These are phyloP conservation scores for Neofusicoccum cordaticola DNA, from an alignment of 2,329 filamentous ascomycete genomes.

Conservation along the genomic window DNA sequence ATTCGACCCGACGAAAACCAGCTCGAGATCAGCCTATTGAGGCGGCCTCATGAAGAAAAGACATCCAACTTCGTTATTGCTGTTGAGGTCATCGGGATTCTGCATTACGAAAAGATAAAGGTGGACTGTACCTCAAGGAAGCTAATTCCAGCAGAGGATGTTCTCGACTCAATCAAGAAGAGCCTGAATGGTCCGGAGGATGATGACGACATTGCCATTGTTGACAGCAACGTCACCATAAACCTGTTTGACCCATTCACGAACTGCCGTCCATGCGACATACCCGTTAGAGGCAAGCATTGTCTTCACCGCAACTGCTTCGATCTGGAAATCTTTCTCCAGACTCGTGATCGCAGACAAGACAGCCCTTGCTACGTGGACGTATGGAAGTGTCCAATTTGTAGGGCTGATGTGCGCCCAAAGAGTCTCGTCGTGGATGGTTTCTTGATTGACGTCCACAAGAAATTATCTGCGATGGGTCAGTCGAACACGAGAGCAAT, in stretches of 20 bases:
- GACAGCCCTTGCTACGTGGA: slow-evolving; percentile 51
- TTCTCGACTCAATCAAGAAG: slow-evolving; percentile 56
- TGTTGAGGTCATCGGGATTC: slow-evolving; percentile 66
- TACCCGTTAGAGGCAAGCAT: slow-evolving; percentile 65
- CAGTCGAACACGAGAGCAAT: slow-evolving; percentile 59
- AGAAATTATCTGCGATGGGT: slow-evolving; percentile 50
- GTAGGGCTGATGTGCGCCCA: slow-evolving; percentile 73
- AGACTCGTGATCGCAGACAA: slow-evolving; percentile 51
- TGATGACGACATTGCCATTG: slow-evolving; percentile 49
- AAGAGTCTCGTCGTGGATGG: slow-evolving; percentile 67
- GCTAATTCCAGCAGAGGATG: slow-evolving; percentile 46
- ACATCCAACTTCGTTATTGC: slow-evolving; percentile 59
- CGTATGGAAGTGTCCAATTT: slow-evolving; percentile 85
- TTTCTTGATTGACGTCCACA: slow-evolving; percentile 65
- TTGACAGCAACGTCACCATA: slow-evolving; percentile 41
- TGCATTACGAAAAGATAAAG: slow-evolving; percentile 41
- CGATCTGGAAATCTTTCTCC: slow-evolving; percentile 78
- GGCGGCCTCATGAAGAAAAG: slow-evolving; percentile 30
- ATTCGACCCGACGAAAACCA: slow-evolving; percentile 61
- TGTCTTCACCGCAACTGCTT: slow-evolving; percentile 88
- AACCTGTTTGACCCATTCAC: slow-evolving; percentile 48
- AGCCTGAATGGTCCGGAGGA: slow-evolving; percentile 37
- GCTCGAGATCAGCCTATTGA: slow-evolving; percentile 49
- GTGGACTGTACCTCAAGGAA: slow-evolving; percentile 22
- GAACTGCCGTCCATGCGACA: slow-evolving; percentile 55